Base-by-base conservation (phyloP, 768 basidiomycete species). In the Pleurotus cornucopiae region DNA sequence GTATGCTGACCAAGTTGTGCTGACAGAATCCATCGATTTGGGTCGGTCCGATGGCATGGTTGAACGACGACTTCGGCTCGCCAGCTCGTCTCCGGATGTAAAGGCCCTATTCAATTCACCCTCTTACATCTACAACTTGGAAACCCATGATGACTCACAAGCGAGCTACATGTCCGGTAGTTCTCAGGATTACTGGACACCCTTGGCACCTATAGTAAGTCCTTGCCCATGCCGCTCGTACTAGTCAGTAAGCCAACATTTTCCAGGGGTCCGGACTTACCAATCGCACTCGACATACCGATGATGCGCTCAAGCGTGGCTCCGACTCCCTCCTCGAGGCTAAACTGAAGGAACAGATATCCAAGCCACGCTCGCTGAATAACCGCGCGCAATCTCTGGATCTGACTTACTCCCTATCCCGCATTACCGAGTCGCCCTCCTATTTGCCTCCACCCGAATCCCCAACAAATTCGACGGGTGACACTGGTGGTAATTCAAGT, bases 41-140 rank as follows among this genome's bases (percentile, higher is more conserved):
- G 83, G 84, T 18, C 82, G 89, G 45, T 81, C 85, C 12, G 83
- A 91, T 61, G 75, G 85, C 66, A 80, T 85, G 63, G 82, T 83
- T 52, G 85, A 88, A 73, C 76, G 88, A 61, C 77, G 89, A 60
- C 72, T 95, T 54, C 82, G 94, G 48, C 75, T 94, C 58, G 91
- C 93, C 7, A 91, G 85, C 62, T 94, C 94, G 4, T 93, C 94
- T 3, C 92, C 93, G 2, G 93, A 97, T 61, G 95, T 98, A 56
- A 97, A 96, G 70, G 94, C 95, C 0, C 67, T 98, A 63, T 97
- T 98, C 74, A 90, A 94, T 65, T 84, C 88, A 0, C 88, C 91
- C 18, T 79, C 88, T 3, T 91, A 91, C 63, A 86, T 89, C 53
- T 93, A 91, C 63, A 84, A 90, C 64, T 73, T 90, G 11, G 88